phyloP scores from a whole-genome alignment of 164 flowering plant species.

The Macadamia integrifolia region DNA sequence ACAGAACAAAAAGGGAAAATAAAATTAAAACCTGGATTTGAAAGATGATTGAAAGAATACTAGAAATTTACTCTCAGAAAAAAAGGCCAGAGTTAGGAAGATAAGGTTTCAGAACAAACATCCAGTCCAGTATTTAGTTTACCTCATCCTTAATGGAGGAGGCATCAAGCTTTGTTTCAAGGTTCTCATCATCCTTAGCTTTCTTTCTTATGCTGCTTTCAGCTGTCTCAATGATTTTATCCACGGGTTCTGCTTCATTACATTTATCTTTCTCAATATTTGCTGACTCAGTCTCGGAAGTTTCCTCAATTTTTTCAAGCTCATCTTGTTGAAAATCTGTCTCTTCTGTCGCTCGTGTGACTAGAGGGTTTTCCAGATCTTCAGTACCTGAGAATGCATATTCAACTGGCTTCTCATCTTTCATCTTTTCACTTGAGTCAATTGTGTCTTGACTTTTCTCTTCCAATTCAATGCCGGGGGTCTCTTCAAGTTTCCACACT shows the following conservation, averaged over 20 bases:
- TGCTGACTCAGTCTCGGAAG: background rate
- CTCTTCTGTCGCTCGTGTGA: background rate
- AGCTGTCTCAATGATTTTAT: background rate
- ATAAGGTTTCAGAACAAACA: background rate
- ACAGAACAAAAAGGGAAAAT: too few relatives aligned
- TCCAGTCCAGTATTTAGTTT: background rate
- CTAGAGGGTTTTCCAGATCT: background rate
- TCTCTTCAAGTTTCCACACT: conserved; percentile 11
- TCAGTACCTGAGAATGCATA: background rate
- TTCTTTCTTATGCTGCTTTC: conserved; percentile 1
- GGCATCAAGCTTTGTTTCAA: background rate
- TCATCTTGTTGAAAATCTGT: conserved; percentile 1
- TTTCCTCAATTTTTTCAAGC: background rate
- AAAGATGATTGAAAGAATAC: background rate
- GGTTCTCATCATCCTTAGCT: conserved; percentile 8
- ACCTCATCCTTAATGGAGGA: background rate
- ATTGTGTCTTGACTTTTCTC: background rate
- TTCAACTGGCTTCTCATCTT: conserved; percentile 4
- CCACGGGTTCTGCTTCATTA: background rate
- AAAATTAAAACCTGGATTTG: too few relatives aligned
- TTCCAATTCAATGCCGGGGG: conserved; percentile 3
- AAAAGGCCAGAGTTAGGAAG: background rate
- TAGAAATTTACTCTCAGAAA: background rate
- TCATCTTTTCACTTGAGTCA: background rate
- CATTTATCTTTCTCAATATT: background rate